phyloP scores from a whole-genome alignment of 805 yeast species.

The Hanseniaspora clermontiae region DNA sequence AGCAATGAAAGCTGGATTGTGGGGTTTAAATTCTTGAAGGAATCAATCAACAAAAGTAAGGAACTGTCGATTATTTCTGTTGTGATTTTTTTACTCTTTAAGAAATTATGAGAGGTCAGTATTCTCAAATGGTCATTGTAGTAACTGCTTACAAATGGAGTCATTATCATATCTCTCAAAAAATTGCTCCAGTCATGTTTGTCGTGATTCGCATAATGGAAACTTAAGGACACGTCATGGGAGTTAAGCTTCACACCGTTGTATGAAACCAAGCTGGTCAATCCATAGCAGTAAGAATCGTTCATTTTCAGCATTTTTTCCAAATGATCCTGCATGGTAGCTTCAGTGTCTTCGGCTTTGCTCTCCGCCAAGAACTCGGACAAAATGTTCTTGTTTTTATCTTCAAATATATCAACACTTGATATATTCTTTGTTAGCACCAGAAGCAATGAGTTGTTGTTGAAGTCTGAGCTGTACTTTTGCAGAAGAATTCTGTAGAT shows the following conservation, averaged over 20 bases:
- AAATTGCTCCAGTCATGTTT: conserved; percentile 27
- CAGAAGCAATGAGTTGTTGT: conserved; percentile 31
- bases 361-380: conserved; percentile 13
- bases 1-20: conserved; percentile 81
- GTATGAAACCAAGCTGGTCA: conserved; percentile 36
- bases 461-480: conserved; percentile 28
- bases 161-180: conserved; percentile 17
- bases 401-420: conserved; percentile 30
- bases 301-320: conserved; percentile 22
- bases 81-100: conserved; percentile 1
- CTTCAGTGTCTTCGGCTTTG: conserved; percentile 19
- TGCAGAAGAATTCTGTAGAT: conserved; percentile 31
- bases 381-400: conserved; percentile 6
- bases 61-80: conserved; percentile 7
- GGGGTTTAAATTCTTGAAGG: conserved; percentile 57
- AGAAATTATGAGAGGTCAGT: conserved; percentile 17
- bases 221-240: conserved; percentile 15
- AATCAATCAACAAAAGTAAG: conserved; percentile 41
- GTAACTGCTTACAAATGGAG: conserved; percentile 32
- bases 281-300: conserved; percentile 39
- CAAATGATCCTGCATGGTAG: conserved; percentile 16
- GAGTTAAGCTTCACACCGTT: conserved; percentile 16
- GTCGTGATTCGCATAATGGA: conserved; percentile 19
- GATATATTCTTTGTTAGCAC: conserved; percentile 34
- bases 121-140: conserved; percentile 33